These are phyloP conservation scores for Houttuynia cordata DNA, from an alignment of 164 flowering plant species.

Conservation along the genomic window DNA sequence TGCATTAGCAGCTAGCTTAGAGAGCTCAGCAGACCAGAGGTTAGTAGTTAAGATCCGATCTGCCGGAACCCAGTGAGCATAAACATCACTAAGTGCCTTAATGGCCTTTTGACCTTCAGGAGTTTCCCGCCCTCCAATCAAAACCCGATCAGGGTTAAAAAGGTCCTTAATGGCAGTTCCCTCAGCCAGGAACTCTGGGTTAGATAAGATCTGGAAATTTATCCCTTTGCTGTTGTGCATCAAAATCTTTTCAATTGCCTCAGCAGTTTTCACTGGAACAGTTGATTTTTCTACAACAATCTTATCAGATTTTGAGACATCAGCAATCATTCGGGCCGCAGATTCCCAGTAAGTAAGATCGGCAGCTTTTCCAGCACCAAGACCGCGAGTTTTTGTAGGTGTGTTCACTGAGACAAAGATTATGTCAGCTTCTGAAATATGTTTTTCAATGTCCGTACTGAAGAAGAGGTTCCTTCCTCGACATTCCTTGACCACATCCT, in stretches of 20 bases:
- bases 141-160: slow-evolving; percentile 14
- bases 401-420: slow-evolving; percentile 19
- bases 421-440: slow-evolving; percentile 14
- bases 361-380: slow-evolving; percentile 20
- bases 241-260: slow-evolving; percentile 22
- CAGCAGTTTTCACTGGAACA: slow-evolving; percentile 22
- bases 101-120: slow-evolving; percentile 18
- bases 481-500: slow-evolving; percentile 13
- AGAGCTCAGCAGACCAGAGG: slow-evolving; percentile 78
- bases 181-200: slow-evolving; percentile 19
- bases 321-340: slow-evolving; percentile 23
- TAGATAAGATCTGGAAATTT: slow-evolving; percentile 17
- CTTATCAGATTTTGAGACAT: slow-evolving; percentile 20
- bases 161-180: slow-evolving; percentile 18
- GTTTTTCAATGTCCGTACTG: slow-evolving; percentile 13
- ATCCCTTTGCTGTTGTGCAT: slow-evolving; percentile 15
- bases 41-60: slow-evolving; percentile 50
- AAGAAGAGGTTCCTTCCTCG: slow-evolving; percentile 16
- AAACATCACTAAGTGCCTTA: slow-evolving; percentile 2
- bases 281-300: slow-evolving; percentile 24
- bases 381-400: slow-evolving; percentile 18
- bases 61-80: no score
- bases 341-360: slow-evolving; percentile 22
- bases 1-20: slow-evolving; percentile 87
- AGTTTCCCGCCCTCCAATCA: slow-evolving; percentile 20